A percentile compares a stretch with the other conserved stretches of the same genome.
These are phyloP conservation scores for Melampsora occidentalis DNA, from an alignment of 1,284 basidiomycete genomes.

Conservation along the genomic window DNA sequence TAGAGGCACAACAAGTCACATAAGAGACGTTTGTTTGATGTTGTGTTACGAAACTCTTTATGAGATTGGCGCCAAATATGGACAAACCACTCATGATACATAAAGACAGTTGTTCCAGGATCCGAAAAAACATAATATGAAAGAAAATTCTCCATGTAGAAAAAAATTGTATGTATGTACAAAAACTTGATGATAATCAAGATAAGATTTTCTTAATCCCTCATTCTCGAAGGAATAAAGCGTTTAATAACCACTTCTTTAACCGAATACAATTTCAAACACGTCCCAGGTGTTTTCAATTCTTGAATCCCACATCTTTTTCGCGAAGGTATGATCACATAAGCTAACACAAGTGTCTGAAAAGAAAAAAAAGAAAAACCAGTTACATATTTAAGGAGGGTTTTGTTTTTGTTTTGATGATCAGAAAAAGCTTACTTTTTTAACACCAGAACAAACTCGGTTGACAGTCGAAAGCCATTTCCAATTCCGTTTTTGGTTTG, in stretches of 20 bases:
- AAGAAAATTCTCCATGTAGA: neutral
- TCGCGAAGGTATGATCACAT: constrained; percentile 79
- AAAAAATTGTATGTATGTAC: constrained; percentile 45
- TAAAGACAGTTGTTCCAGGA: too few species aligned
- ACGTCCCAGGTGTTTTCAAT: constrained; percentile 66
- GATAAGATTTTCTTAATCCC: constrained; percentile 60
- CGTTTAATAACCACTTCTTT: constrained; percentile 80
- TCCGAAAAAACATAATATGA: too few species aligned
- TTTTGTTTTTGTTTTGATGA: too few species aligned
- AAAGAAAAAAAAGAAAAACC: neutral
- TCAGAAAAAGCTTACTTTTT: constrained; percentile 65
- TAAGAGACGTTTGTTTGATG: too few species aligned
- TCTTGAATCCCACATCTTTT: constrained; percentile 60
- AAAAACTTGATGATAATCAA: too few species aligned
- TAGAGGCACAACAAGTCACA: too few species aligned
- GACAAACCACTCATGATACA: too few species aligned
- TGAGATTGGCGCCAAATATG: too few species aligned
- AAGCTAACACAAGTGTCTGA: constrained; percentile 77
- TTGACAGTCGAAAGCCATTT: constrained; percentile 96
- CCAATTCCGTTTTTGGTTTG: constrained; percentile 78
- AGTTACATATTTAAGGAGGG: neutral
- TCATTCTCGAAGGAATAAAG: constrained; percentile 87
- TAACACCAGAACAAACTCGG: constrained; percentile 92
- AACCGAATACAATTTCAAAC: constrained; percentile 68
- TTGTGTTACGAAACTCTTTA: too few species aligned